Conservation (phyloP, 352 stramenopile genomes). For the Phytophthora sojae region DNA sequence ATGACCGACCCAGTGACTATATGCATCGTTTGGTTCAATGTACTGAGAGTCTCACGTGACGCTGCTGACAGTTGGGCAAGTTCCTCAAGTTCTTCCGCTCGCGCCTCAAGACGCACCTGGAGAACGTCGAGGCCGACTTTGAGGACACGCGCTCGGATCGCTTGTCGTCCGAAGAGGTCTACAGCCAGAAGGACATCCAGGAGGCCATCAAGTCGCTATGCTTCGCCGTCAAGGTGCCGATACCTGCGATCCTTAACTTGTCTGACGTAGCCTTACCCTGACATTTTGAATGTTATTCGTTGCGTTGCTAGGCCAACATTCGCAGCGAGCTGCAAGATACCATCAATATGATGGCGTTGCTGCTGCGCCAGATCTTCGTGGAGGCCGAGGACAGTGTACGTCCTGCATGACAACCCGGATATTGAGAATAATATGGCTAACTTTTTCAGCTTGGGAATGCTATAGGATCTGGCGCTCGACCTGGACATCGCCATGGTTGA, state of each 20-base stretch:
- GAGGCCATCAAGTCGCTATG: slow-evolving; percentile 79
- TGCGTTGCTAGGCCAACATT: slow-evolving; percentile 58
- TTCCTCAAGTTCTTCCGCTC: slow-evolving; percentile 91
- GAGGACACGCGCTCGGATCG: slow-evolving; percentile 85
- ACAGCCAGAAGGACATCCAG: slow-evolving; percentile 86
- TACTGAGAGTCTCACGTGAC: slow-evolving; percentile 14
- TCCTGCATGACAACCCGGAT: no score
- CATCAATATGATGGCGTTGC: slow-evolving; percentile 88
- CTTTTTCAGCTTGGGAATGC: background rate
- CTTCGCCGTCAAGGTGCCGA: slow-evolving; percentile 79
- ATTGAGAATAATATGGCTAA: no score
- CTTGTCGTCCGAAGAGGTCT: slow-evolving; percentile 84
- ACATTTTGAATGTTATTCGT: background rate
- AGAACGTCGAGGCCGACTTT: slow-evolving; percentile 88
- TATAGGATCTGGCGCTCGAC: slow-evolving; percentile 64
- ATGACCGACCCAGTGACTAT: background rate
- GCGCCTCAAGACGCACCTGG: slow-evolving; percentile 74
- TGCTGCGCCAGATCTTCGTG: slow-evolving; percentile 83
- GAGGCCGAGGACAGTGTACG: slow-evolving; percentile 73
- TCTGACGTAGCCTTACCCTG: background rate
- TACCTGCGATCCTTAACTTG: background rate
- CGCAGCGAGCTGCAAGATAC: slow-evolving; percentile 83
- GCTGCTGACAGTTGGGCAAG: slow-evolving; percentile 58
- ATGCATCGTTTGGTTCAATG: background rate
- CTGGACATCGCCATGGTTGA: slow-evolving; percentile 83